phyloP scores from a whole-genome alignment of 371 early-diverging fungal species.

The Mortierella sp. region DNA sequence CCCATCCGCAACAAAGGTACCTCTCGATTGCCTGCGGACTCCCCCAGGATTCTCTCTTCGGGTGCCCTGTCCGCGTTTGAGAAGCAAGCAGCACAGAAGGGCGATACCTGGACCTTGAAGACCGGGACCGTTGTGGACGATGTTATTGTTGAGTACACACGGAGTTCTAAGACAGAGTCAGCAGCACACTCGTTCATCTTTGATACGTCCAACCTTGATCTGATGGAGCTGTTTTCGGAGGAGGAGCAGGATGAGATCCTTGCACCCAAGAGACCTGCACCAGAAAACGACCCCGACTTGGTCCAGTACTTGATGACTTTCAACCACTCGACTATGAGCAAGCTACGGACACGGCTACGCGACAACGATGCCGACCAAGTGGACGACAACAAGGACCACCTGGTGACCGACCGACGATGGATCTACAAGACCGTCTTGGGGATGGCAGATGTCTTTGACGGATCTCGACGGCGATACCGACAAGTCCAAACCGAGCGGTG shows the following conservation, averaged over 20 bases:
- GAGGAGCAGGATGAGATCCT: not conserved
- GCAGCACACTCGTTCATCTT: not conserved
- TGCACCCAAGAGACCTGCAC: not conserved
- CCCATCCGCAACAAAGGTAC: not conserved
- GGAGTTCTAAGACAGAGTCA: not conserved
- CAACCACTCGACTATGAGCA: not conserved
- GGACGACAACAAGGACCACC: not conserved
- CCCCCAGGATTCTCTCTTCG: not conserved
- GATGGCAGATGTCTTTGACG: slow-evolving; percentile 2
- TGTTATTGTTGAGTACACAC: not conserved
- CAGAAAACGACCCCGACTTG: not conserved
- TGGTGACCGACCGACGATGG: not conserved
- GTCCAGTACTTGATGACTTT: not conserved
- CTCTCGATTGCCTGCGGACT: not conserved
- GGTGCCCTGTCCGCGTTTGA: not conserved
- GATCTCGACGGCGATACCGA: not conserved
- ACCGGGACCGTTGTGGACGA: not conserved
- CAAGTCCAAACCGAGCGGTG: slow-evolving; percentile 2
- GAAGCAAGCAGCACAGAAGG: not conserved
- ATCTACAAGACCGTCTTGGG: not conserved
- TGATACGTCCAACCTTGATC: not conserved
- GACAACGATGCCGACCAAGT: not conserved
- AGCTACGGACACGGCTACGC: not conserved
- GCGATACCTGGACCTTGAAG: not conserved
- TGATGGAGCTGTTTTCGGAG: not conserved